phyloP scores from a whole-genome alignment of 805 yeast species.

The Phaffomyces antillensis region DNA sequence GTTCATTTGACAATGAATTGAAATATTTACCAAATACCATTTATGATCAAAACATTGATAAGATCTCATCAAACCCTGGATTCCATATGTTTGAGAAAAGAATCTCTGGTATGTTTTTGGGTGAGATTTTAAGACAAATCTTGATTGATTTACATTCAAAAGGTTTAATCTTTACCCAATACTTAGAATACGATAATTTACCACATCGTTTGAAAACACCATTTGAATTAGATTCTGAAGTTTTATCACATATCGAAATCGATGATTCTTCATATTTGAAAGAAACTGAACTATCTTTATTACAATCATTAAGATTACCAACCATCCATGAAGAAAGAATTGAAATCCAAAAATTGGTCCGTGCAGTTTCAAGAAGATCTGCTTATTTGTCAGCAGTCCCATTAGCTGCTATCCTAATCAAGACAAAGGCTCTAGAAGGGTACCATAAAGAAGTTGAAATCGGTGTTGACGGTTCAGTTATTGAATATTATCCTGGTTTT shows the following conservation, averaged over 20 bases:
- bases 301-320: slow-evolving; percentile 47
- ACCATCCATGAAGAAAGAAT: slow-evolving; percentile 62
- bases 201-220: slow-evolving; percentile 65
- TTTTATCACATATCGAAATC: slow-evolving; percentile 77
- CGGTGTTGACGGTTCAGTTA: slow-evolving; percentile 94
- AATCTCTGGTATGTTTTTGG: slow-evolving; percentile 87
- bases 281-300: slow-evolving; percentile 62
- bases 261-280: slow-evolving; percentile 72
- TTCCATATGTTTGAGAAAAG: slow-evolving; percentile 91
- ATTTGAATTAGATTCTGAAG: slow-evolving; percentile 75
- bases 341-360: slow-evolving; percentile 64
- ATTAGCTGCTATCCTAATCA: slow-evolving; percentile 68
- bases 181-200: slow-evolving; percentile 30
- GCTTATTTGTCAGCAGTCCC: slow-evolving; percentile 87
- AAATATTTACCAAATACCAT: slow-evolving; percentile 68
- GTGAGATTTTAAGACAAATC: slow-evolving; percentile 76
- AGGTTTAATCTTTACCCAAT: slow-evolving; percentile 53
- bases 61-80: slow-evolving; percentile 70
- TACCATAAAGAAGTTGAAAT: slow-evolving; percentile 76
- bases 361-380: slow-evolving; percentile 81
- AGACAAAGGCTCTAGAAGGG: slow-evolving; percentile 56
- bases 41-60: slow-evolving; percentile 70
- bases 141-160: slow-evolving; percentile 59
- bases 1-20: slow-evolving; percentile 86
- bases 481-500: slow-evolving; percentile 90